Base-by-base conservation (phyloP, 228 moss, liverwort and hornwort species). In the Sphagnum fallax region DNA sequence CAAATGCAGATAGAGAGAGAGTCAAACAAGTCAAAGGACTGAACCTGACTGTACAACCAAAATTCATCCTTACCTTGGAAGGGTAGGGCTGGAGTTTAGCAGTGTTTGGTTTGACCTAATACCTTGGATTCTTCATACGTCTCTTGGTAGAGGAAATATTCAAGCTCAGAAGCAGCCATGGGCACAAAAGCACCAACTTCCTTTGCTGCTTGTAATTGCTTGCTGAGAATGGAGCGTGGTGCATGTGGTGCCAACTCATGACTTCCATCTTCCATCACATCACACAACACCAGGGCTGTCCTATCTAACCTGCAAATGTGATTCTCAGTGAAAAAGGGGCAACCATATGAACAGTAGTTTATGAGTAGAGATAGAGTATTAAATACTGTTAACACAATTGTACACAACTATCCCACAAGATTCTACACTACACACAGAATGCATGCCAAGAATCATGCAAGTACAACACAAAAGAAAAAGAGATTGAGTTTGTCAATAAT, bases 151-250 rank as follows among this genome's bases (percentile, higher is more conserved):
- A 92, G 70, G 49, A 89, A 98, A 71, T 98, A 98, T 71, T 98
- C 98, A 2, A 98, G 84, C 70, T 98, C 98, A 14, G 94, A 88
- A 52, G 98, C 98, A 58, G 92, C 98, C 90, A 88, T 92, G 65
- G 92, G 87, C 47, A 78, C 79, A n/a, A 89, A 78, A 6, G 75
- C 73, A 18, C 80, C 90, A 59, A 79, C 53, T 50, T 78, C 77
- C 48, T 83, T 79, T 12, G 91, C 88, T 58, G 82, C 84, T 68
- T 66, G 69, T 8, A 98, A 70, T 64, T 91, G 91, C 53, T 88
- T 93, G 61, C 84, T 82, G 48, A 98, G 78, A 57, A 98, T 58
- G 71, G 98, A 92, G 68, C 97, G 88, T 32, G 98, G 98, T n/a
- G 89, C 98, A 74, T 98, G 94, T 11, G 94, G 89, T 52, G 92